Evolutionary conservation across 352 stramenopile genomes (phyloP).

Genomic region (Globisporangium apiculatum): DNA sequence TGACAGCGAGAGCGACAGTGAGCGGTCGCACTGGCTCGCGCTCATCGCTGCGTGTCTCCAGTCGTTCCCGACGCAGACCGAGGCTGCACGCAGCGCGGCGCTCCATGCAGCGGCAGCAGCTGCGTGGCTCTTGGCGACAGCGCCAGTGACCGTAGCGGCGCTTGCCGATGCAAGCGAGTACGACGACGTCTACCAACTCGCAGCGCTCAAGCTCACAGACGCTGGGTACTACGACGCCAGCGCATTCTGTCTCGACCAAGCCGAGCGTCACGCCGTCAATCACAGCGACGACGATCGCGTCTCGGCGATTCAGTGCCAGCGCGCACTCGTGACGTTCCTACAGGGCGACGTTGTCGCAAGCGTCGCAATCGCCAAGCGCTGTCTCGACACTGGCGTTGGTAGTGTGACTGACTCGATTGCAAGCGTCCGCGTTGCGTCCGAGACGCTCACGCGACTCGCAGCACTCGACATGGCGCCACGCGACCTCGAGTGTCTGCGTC

Average conservation of each 20-base stretch:
- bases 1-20: neutral
- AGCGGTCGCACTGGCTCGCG: neutral
- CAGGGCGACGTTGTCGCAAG: slow-evolving; percentile 16
- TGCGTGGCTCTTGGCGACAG: slow-evolving; percentile 9
- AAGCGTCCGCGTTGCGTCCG: slow-evolving; percentile 18
- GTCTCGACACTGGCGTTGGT: neutral
- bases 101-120: slow-evolving; percentile 23
- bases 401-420: slow-evolving; percentile 2
- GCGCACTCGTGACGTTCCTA: slow-evolving; percentile 26
- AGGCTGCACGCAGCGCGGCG: slow-evolving; percentile 16
- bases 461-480: slow-evolving; percentile 13
- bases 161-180: neutral
- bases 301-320: slow-evolving; percentile 11
- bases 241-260: slow-evolving; percentile 10
- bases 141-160: neutral
- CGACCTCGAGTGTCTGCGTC: slow-evolving; percentile 17
- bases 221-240: slow-evolving; percentile 24
- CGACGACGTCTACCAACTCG: slow-evolving; percentile 1
- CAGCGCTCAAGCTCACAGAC: slow-evolving; percentile 13
- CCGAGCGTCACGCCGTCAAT: neutral
- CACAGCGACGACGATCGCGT: neutral
- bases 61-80: slow-evolving; percentile 12
- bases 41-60: neutral
- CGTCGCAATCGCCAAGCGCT: slow-evolving; percentile 6
- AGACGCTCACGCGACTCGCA: slow-evolving; percentile 16